Conservation (phyloP, 768 basidiomycete species). For the Boletus vinaceobasis region DNA sequence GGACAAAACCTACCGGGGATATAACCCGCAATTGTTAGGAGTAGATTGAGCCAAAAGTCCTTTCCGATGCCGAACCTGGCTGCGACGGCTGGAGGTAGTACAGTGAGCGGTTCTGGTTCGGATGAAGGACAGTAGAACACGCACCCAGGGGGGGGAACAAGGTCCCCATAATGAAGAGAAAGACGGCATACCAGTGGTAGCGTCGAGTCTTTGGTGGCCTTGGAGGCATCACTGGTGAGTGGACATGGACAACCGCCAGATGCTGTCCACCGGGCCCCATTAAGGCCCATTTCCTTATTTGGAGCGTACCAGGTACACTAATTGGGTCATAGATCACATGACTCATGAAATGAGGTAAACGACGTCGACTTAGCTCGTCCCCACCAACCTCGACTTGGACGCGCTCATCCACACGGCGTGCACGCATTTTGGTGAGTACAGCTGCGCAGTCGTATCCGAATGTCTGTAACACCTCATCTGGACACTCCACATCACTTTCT, state of each 20-base stretch:
- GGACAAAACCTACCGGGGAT: conserved; percentile 60
- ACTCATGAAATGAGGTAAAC: conserved; percentile 28
- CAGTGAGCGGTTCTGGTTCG: background rate
- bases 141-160: conserved; percentile 88
- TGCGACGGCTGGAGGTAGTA: conserved; percentile 69
- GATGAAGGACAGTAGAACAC: conserved; percentile 12
- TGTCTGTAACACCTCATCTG: background rate
- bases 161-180: conserved; percentile 86
- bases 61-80: conserved; percentile 87
- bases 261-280: background rate
- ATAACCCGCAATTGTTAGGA: conserved; percentile 89
- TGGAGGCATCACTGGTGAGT: conserved; percentile 34
- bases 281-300: conserved; percentile 5
- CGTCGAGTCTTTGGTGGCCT: conserved; percentile 55
- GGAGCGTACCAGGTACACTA: background rate
- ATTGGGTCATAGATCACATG: conserved; percentile 18
- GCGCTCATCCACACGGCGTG: conserved; percentile 21
- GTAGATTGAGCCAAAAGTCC: conserved; percentile 88
- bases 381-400: conserved; percentile 17
- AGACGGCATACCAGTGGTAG: conserved; percentile 76
- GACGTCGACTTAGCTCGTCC: background rate
- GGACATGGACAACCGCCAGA: conserved; percentile 2
- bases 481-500: background rate
- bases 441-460: background rate
- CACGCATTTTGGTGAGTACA: conserved; percentile 18